Base-by-base conservation (phyloP, 1,139 yeast genomes). In the Sugiyamaella castrensis region DNA sequence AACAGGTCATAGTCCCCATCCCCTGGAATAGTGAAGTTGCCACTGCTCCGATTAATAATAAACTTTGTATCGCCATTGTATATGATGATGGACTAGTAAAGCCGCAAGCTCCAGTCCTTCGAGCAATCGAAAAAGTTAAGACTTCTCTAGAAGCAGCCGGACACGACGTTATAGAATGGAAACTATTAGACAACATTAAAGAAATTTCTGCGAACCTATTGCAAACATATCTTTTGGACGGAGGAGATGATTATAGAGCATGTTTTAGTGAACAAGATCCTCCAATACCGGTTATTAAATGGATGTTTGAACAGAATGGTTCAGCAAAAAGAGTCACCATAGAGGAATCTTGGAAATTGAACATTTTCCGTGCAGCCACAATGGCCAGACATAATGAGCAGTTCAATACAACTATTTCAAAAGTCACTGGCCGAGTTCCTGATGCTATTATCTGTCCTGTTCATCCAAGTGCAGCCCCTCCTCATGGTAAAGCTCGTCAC, bases 101-200 rank as follows among this genome's bases (percentile, higher is more conserved):
- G 15, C 43, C 43, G 12, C 43, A 39, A 15, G 43, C 43, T 8
- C 43, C 43, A 8, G 43, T 39, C 10, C 8, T n/a, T n/a, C 41
- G 43, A 28, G 43, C 38, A 8, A n/a, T 39, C 9, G 8, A 9
- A 10, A 9, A 15, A 10, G 10, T 10, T 13, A 32, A 9, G 10
- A 10, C 55, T 3, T 53, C 57, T 19, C 55, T 71, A 13, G 38
- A 49, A 10, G 57, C 50, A 0, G 69, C 66, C 1, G 77, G 76
- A 1, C 75, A 74, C 53, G 71, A 69, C 38, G 66, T 73, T 6
- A 65, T 74, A 35, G 51, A 53, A n/a, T 54, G 47, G 50, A 30
- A 15, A 27, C 46, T 26, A 36, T 46, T 29, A 9, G 10, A 37
- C 34, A 43, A 41, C 30, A 37, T 32, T 13, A 46, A 35, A 8